Percentiles rank a stretch among this genome's conserved stretches.
These are phyloP conservation scores for Cercospora zeae-maydis DNA, from an alignment of 2,329 filamentous ascomycete genomes.

Conservation along the genomic window DNA sequence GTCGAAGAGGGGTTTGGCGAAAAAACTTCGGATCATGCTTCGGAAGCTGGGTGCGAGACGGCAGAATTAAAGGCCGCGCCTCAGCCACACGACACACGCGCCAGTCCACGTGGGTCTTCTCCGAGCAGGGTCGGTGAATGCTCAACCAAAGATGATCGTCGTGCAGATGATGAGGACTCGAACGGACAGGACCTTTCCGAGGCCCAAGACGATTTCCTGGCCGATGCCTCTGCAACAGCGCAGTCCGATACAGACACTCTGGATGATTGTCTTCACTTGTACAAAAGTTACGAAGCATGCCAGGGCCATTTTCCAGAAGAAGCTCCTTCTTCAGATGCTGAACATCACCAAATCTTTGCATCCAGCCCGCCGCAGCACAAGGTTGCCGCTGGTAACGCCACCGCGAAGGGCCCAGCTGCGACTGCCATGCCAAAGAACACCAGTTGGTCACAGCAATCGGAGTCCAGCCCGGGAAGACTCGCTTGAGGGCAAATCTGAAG, in stretches of 20 bases:
- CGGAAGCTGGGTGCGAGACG: not conserved
- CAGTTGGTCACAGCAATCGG: not conserved
- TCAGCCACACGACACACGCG: not conserved
- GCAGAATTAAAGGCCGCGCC: not conserved
- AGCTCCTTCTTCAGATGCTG: not conserved
- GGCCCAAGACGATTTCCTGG: not conserved
- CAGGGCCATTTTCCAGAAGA: not conserved
- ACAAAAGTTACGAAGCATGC: slow-evolving; percentile 16
- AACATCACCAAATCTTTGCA: not conserved
- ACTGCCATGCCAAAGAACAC: not conserved
- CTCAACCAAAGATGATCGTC: not conserved
- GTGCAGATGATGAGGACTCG: not conserved
- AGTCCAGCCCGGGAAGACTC: not conserved
- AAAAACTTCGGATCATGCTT: not conserved
- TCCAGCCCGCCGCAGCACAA: not conserved
- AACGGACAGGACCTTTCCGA: not conserved
- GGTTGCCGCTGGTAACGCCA: not conserved
- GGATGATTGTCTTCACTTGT: slow-evolving; percentile 17
- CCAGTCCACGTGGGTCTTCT: not conserved
- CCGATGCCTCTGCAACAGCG: not conserved
- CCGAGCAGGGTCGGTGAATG: not conserved
- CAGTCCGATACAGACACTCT: not conserved
- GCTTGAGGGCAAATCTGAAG: not conserved
- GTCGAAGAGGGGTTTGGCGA: not conserved
- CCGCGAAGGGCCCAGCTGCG: too few relatives aligned